phyloP scores from a whole-genome alignment of 2,329 filamentous ascomycete genomes.

The Diaporthe batatas region DNA sequence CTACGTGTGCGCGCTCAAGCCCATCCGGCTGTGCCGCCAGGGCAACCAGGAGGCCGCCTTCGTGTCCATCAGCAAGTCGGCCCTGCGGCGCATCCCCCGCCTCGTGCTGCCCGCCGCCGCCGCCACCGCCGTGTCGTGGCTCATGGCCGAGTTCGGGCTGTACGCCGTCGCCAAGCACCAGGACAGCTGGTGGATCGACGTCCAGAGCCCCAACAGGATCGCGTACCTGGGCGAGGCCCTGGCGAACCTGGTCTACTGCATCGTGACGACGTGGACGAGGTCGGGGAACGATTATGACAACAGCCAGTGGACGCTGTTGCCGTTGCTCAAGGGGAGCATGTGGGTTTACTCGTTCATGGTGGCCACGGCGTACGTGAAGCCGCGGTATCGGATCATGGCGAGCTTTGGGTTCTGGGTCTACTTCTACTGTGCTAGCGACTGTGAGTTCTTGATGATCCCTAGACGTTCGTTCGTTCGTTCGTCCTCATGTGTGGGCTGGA shows the following conservation, averaged over 20 bases:
- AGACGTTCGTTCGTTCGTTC: neutral
- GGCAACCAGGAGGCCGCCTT: slow-evolving; percentile 68
- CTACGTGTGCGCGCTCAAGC: slow-evolving; percentile 74
- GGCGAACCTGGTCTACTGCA: slow-evolving; percentile 57
- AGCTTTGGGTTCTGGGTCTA: slow-evolving; percentile 63
- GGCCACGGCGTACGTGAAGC: slow-evolving; percentile 62
- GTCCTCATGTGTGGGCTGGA: neutral
- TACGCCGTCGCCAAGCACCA: slow-evolving; percentile 68
- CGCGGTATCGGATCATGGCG: slow-evolving; percentile 62
- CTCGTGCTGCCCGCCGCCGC: slow-evolving; percentile 69
- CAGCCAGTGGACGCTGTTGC: slow-evolving; percentile 70
- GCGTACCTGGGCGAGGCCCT: slow-evolving; percentile 57
- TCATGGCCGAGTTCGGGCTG: slow-evolving; percentile 65
- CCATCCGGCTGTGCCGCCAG: slow-evolving; percentile 66
- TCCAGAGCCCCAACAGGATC: slow-evolving; percentile 59
- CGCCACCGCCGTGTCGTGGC: slow-evolving; percentile 68
- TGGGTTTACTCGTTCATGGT: slow-evolving; percentile 67
- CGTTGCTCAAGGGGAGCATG: slow-evolving; percentile 68
- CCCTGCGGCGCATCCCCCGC: slow-evolving; percentile 69
- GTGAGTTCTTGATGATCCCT: slow-evolving; percentile 45
- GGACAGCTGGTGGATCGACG: slow-evolving; percentile 71
- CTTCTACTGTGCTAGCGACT: slow-evolving; percentile 57
- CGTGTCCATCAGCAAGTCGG: slow-evolving; percentile 66
- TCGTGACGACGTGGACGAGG: slow-evolving; percentile 65
- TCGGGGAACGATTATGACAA: slow-evolving; percentile 66